Conservation (phyloP, 257 asterid species). For the Solanum arcanum region DNA sequence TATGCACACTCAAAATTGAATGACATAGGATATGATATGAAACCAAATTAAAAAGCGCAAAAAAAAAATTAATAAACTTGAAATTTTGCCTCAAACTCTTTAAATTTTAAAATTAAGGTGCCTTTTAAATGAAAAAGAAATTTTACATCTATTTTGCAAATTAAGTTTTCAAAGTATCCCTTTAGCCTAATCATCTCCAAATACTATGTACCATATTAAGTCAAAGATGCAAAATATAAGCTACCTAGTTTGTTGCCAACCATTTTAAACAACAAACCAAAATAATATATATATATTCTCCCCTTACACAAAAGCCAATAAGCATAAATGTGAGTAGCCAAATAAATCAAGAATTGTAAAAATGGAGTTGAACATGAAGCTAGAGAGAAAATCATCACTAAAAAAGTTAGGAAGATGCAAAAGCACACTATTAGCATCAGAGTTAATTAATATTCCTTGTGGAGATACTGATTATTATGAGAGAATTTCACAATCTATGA, state of each 20-base stretch:
- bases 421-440: slow-evolving; percentile 11
- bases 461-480: slow-evolving; percentile 4
- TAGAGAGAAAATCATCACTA: not conserved
- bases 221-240: not conserved
- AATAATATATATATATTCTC: not conserved
- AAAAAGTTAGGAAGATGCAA: slow-evolving; percentile 4
- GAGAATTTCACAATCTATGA: slow-evolving; percentile 18
- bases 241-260: not conserved
- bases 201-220: not conserved
- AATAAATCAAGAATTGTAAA: not conserved
- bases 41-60: accelerated
- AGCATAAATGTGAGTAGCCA: not conserved
- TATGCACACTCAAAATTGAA: not conserved
- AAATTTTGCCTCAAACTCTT: not conserved
- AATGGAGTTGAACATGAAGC: slow-evolving; percentile 6
- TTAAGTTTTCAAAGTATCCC: not conserved
- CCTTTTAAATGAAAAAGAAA: not conserved
- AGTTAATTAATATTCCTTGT: not conserved
- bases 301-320: not conserved
- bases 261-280: not conserved
- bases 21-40: too few species aligned
- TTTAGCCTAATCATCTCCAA: not conserved
- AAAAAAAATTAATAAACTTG: too few species aligned
- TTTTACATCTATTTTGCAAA: not conserved
- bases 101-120: too few species aligned